Conservation (phyloP, 2,329 filamentous ascomycete species). For the Pseudogymnoascus sp. region DNA sequence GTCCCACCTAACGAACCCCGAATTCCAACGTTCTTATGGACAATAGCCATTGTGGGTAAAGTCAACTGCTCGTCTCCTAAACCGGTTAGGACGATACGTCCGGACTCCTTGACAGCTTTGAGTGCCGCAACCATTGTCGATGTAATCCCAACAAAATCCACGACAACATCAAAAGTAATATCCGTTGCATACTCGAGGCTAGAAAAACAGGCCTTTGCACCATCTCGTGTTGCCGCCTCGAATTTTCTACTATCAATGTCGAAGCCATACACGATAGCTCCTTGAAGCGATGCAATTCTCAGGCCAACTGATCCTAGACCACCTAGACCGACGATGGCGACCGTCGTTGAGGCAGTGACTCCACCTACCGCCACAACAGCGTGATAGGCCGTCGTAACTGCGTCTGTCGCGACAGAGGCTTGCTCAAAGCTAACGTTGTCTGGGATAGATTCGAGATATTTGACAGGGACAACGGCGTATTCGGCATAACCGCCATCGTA, state of each 20-base stretch:
- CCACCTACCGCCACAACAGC: conserved; percentile 11
- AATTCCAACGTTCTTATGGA: conserved; percentile 4
- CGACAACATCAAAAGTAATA: conserved; percentile 11
- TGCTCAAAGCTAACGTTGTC: conserved; percentile 13
- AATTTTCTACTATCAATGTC: conserved; percentile 12
- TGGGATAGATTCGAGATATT: conserved; percentile 9
- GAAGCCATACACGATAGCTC: conserved; percentile 14
- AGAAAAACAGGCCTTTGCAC: conserved; percentile 14
- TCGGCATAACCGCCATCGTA: conserved; percentile 16
- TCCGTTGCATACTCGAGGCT: conserved; percentile 6
- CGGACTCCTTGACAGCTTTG: conserved; percentile 9
- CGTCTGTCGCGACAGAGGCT: conserved; percentile 12
- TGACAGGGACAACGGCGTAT: not conserved
- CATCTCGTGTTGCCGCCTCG: conserved; percentile 6
- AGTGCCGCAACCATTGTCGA: conserved; percentile 10
- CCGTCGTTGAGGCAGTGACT: conserved; percentile 3
- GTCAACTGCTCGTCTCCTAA: conserved; percentile 3
- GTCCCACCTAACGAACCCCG: conserved; percentile 9
- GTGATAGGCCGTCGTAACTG: conserved; percentile 13
- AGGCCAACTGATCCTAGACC: conserved; percentile 12
- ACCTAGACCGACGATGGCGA: conserved; percentile 14
- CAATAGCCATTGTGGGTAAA: conserved; percentile 7
- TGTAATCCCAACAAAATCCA: conserved; percentile 14
- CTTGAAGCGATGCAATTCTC: conserved; percentile 11
- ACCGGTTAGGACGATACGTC: conserved; percentile 13